A percentile compares a stretch with the other conserved stretches of the same genome.
phyloP scores from a whole-genome alignment of 805 yeast species.

The Yarrowia deformans region DNA sequence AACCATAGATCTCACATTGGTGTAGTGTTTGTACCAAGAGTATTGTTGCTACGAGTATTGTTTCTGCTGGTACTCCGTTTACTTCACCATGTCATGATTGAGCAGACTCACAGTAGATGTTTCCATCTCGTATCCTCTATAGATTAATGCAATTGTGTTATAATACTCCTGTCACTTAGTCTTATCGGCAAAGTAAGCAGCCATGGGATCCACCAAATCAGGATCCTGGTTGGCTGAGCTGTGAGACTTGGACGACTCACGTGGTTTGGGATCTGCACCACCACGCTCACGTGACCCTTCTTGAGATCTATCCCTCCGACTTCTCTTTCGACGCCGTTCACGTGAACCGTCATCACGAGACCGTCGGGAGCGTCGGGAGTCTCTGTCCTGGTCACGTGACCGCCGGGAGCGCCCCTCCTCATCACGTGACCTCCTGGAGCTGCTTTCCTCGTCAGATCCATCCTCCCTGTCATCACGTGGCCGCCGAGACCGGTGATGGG shows the following conservation, averaged over 20 bases:
- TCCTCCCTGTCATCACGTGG: too few species aligned
- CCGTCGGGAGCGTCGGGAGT: slow-evolving; percentile 5
- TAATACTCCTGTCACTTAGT: too few species aligned
- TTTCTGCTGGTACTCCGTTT: too few species aligned
- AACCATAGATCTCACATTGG: too few species aligned
- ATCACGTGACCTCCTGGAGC: background rate
- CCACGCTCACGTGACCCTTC: background rate
- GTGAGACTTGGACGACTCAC: background rate
- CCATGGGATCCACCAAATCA: slow-evolving; percentile 33
- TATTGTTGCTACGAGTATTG: too few species aligned
- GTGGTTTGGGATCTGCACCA: background rate
- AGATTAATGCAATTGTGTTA: too few species aligned
- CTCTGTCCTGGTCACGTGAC: background rate
- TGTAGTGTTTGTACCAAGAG: too few species aligned
- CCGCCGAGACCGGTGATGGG: too few species aligned
- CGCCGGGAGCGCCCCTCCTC: background rate
- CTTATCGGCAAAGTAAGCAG: slow-evolving; percentile 27
- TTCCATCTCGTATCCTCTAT: too few species aligned
- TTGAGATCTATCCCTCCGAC: background rate
- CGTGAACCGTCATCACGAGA: background rate
- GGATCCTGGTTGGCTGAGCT: slow-evolving; percentile 5
- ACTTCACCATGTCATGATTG: too few species aligned
- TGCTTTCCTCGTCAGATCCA: too few species aligned
- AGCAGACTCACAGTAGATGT: too few species aligned
- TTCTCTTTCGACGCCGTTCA: slow-evolving; percentile 5